These are phyloP conservation scores for Blastobotrys robertii DNA, from an alignment of 805 yeast species.

Conservation along the genomic window DNA sequence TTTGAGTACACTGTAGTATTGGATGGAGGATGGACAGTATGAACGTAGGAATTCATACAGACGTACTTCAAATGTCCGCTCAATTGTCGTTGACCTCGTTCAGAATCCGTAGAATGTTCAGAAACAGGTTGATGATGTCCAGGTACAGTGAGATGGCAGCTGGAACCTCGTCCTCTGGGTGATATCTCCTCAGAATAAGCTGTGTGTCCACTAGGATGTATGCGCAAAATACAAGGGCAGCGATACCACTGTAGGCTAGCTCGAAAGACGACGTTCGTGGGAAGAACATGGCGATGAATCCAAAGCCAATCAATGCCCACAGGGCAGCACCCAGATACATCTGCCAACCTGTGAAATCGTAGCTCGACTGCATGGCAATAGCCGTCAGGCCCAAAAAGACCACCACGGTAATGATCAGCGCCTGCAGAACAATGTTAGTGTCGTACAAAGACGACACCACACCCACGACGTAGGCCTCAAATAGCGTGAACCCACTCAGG, in stretches of 20 bases:
- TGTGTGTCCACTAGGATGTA: conserved; percentile 79
- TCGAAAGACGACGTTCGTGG: conserved; percentile 50
- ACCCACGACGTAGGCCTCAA: conserved; percentile 68
- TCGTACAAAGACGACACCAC: conserved; percentile 54
- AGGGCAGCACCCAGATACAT: conserved; percentile 48
- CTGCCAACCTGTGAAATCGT: conserved; percentile 63
- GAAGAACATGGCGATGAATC: conserved; percentile 61
- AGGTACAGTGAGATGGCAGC: conserved; percentile 72
- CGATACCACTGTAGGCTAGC: conserved; percentile 57
- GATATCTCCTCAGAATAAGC: conserved; percentile 58
- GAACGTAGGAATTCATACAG: background rate
- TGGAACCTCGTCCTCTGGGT: conserved; percentile 77
- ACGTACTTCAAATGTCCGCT: conserved; percentile 4
- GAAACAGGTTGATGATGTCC: conserved; percentile 74
- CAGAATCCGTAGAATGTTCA: conserved; percentile 62
- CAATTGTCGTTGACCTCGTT: conserved; percentile 18
- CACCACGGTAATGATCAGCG: conserved; percentile 55
- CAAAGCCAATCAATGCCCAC: conserved; percentile 62
- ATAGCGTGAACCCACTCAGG: conserved; percentile 57
- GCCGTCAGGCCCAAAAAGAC: conserved; percentile 68
- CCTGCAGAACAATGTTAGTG: conserved; percentile 56
- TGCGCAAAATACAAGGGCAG: conserved; percentile 63
- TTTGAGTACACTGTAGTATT: too few species aligned
- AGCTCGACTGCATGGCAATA: conserved; percentile 69
- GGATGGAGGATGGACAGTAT: background rate